A percentile compares a stretch with the other conserved stretches of the same genome.
These are phyloP conservation scores for Petrea volubilis DNA, from an alignment of 257 asterid species.

Conservation along the genomic window DNA sequence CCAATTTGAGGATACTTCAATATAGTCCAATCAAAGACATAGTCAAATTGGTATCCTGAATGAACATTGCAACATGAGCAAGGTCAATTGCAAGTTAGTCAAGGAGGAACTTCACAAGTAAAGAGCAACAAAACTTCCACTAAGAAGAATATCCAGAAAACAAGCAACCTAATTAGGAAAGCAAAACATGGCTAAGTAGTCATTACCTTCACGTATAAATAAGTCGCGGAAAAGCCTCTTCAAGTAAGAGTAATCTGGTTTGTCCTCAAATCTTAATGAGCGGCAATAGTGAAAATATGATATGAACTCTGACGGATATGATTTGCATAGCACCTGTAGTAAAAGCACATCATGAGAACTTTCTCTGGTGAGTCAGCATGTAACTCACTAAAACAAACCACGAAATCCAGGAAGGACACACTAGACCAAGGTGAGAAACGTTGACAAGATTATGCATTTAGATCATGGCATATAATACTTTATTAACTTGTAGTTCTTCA, in stretches of 20 bases:
- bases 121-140: neutral
- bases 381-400: conserved; percentile 1
- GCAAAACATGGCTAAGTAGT: conserved; percentile 8
- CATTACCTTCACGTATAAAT: conserved; percentile 86
- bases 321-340: conserved; percentile 78
- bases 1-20: conserved; percentile 90
- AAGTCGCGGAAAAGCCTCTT: conserved; percentile 91
- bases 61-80: conserved; percentile 16
- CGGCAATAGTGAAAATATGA: conserved; percentile 93
- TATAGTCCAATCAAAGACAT: conserved; percentile 92
- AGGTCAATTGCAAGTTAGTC: conserved; percentile 6
- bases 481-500: neutral
- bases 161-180: neutral
- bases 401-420: neutral
- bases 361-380: conserved; percentile 7
- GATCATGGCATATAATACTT: neutral
- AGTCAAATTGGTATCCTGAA: conserved; percentile 89
- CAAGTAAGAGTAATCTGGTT: conserved; percentile 89
- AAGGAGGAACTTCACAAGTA: conserved; percentile 15
- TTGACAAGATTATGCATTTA: conserved; percentile 5
- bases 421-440: neutral
- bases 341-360: conserved; percentile 9
- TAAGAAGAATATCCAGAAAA: neutral
- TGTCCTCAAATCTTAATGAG: conserved; percentile 88
- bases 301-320: conserved; percentile 82